Evolutionary conservation across 2,329 filamentous ascomycete species (phyloP).

Genomic region (Diaporthe sp.): DNA sequence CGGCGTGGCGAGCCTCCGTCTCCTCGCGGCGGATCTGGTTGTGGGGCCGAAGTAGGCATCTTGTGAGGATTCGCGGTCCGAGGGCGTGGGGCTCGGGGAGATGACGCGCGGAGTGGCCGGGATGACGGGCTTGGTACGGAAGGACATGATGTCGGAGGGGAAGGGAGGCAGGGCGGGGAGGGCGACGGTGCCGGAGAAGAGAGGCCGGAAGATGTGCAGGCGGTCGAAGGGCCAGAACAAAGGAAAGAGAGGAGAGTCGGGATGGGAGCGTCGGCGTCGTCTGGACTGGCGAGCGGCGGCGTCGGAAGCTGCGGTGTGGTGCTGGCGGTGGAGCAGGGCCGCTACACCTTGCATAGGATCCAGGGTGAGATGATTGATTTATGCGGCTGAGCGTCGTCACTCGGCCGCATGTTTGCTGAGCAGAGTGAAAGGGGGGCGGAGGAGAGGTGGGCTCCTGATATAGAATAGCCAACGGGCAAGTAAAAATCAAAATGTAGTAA

Average conservation of each 20-base stretch:
- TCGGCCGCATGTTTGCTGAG: constrained; percentile 68
- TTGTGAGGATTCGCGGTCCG: constrained; percentile 65
- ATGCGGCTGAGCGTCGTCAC: constrained; percentile 67
- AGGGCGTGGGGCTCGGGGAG: constrained; percentile 85
- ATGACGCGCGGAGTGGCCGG: constrained; percentile 89
- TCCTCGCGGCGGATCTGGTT: constrained; percentile 80
- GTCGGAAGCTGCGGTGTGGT: constrained; percentile 46
- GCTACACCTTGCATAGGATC: constrained; percentile 65
- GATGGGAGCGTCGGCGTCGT: constrained; percentile 61
- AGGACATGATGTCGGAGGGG: constrained; percentile 64
- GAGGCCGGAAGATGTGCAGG: constrained; percentile 62
- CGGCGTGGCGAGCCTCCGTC: constrained; percentile 70
- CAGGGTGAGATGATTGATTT: constrained; percentile 64
- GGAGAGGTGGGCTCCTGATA: constrained; percentile 22
- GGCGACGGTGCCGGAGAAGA: constrained; percentile 69
- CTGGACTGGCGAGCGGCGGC: constrained; percentile 57
- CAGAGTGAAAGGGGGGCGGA: constrained; percentile 4
- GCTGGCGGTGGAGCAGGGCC: constrained; percentile 53
- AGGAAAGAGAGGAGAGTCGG: constrained; percentile 56
- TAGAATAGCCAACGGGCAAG: not conserved
- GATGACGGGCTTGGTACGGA: constrained; percentile 67
- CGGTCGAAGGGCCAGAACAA: constrained; percentile 49
- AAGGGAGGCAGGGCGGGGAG: constrained; percentile 73
- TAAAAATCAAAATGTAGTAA: not conserved
- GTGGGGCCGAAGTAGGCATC: constrained; percentile 80